phyloP scores from a whole-genome alignment of 306 rosid species.

The Quercus glauca region DNA sequence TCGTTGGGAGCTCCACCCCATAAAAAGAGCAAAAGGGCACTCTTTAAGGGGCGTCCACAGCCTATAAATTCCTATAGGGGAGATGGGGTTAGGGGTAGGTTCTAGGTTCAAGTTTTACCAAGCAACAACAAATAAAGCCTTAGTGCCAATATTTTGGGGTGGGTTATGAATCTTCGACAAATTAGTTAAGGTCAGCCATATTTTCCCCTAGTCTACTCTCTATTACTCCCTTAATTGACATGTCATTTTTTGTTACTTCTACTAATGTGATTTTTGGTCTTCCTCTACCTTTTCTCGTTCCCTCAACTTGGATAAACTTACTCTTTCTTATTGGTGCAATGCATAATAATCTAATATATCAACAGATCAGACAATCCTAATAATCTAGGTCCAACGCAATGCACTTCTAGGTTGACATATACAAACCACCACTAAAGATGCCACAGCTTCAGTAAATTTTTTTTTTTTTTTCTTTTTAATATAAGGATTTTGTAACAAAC shows the following conservation, averaged over 20 bases:
- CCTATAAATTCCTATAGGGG: background rate
- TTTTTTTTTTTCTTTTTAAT: too few species aligned
- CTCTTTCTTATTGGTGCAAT: too few species aligned
- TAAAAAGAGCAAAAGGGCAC: background rate
- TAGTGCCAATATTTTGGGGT: too few species aligned
- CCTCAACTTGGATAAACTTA: too few species aligned
- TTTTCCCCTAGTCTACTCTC: too few species aligned
- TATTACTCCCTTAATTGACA: too few species aligned
- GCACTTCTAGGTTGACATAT: background rate
- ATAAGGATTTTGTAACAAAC: background rate
- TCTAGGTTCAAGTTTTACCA: background rate
- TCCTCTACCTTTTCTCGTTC: too few species aligned
- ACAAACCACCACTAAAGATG: background rate
- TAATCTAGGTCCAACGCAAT: background rate
- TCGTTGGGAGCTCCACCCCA: constrained; percentile 15
- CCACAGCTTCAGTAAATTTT: background rate
- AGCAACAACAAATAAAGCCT: background rate
- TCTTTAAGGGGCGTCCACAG: background rate
- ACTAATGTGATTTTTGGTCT: too few species aligned
- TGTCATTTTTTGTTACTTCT: too few species aligned
- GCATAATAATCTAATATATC: too few species aligned
- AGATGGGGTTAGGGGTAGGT: background rate
- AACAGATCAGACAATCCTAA: background rate
- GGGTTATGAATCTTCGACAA: too few species aligned
- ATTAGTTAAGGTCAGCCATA: too few species aligned